These are phyloP conservation scores for Ballota nigra DNA, from an alignment of 257 asterid species.

Conservation along the genomic window DNA sequence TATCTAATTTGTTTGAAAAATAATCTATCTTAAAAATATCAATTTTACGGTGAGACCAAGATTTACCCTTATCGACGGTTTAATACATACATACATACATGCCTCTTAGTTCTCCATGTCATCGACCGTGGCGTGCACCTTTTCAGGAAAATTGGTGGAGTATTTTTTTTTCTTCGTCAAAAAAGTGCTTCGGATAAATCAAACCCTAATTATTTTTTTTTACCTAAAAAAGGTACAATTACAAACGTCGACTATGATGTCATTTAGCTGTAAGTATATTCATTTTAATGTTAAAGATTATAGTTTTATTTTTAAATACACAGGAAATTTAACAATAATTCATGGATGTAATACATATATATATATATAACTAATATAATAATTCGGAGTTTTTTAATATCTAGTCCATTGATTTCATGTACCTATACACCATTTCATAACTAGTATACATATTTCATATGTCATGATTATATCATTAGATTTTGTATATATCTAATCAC, in stretches of 20 bases:
- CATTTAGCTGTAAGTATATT: background rate
- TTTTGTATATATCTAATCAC: too few species aligned
- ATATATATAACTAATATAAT: too few species aligned
- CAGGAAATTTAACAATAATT: background rate
- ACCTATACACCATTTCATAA: background rate
- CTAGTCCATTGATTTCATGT: background rate
- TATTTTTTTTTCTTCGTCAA: background rate
- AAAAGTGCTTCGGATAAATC: constrained; percentile 10
- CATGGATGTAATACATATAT: background rate
- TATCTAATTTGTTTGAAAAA: too few species aligned
- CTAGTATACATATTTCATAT: too few species aligned
- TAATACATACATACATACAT: too few species aligned
- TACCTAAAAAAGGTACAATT: too few species aligned
- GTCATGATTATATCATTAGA: too few species aligned
- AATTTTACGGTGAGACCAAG: too few species aligned
- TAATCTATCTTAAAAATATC: too few species aligned
- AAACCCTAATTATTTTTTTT: too few species aligned
- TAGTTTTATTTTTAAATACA: too few species aligned
- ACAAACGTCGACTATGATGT: constrained; percentile 11
- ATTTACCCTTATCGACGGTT: too few species aligned
- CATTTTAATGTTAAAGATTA: background rate
- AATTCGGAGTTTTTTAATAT: background rate
- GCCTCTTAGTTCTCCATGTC: constrained; percentile 11
- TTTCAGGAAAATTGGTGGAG: background rate
- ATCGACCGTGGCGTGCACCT: background rate